Evolutionary conservation across 2,329 filamentous ascomycete genomes (phyloP), one percentile per base, ranked within the genome.

Genomic region (Aspergillus quadrilineatus): DNA sequence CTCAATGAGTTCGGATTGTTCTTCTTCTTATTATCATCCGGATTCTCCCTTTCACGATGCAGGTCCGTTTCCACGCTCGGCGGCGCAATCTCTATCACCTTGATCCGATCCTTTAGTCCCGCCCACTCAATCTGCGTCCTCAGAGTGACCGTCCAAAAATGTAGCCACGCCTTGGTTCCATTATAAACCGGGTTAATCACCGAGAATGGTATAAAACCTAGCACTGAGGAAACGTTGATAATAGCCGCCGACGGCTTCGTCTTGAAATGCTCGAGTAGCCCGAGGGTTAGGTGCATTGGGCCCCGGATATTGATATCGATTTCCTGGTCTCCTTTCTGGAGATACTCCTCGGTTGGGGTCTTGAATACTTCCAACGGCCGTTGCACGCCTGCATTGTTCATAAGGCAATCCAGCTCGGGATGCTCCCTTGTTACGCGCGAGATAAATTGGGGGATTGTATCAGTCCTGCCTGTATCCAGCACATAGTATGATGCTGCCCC

Each of bases 371-470:
- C 67, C 1, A 86, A 74, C 0, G 81, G 83, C 2, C 81, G 70
- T 65, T 85, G 82, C 0, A 85, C 80, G 1, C 82, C 82, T 0
- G 82, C 82, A 53, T 86, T 85, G 70, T 85, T 85, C 65, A 85
- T 72, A 0, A 85, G 65, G 60, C 82, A 85, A 68, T 86, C 82
- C 2, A 85, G 65, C 5, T 83, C 78, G 0, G 80, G 81, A 62
- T 85, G 79, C 5, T 83, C 77, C 2, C 58, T 60, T 3, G 73
- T 77, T 42, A 85, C 64, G 14, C 73, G 74, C 42, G 74, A 55
- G 52, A 80, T 69, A 58, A 85, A 83, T 0, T 50, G 43, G 0
- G 79, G 72, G 7, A 70, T 66, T 1, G 71, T 64, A 0, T 67
- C 50, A 0, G 76, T 74, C 3, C 79, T 69, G 50, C 82, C 78